Conservation (phyloP, 2,329 filamentous ascomycete species). For the Colletotrichum nymphaeae region DNA sequence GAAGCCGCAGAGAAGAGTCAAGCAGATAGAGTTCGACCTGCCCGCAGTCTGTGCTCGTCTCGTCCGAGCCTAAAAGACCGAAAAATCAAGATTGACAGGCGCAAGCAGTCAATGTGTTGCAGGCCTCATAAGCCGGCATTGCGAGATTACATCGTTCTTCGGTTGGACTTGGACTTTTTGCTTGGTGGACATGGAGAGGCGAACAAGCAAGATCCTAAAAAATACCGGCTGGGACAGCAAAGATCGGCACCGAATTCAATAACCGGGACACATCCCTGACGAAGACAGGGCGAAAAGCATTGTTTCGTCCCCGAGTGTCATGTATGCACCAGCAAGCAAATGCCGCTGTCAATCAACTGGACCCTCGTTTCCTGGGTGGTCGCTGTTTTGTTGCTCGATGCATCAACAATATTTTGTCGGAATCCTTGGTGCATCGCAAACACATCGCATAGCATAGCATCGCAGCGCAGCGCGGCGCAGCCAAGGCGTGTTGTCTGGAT, state of each 20-base stretch:
- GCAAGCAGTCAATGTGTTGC: constrained; percentile 24
- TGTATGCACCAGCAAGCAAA: constrained; percentile 11
- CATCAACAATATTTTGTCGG: constrained; percentile 6
- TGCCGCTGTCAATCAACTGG: constrained; percentile 26
- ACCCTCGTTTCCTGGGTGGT: constrained; percentile 6
- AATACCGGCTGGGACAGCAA: constrained; percentile 8
- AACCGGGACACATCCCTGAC: constrained; percentile 5
- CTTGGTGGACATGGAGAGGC: background rate
- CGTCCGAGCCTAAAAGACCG: constrained; percentile 18
- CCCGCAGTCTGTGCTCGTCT: constrained; percentile 33
- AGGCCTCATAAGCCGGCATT: constrained; percentile 13
- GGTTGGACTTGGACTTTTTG: constrained; percentile 2
- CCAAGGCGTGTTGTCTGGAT: constrained; percentile 6
- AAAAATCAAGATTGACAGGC: constrained; percentile 25
- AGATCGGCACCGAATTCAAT: constrained; percentile 15
- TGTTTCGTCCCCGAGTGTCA: constrained; percentile 24
- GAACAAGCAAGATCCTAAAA: constrained; percentile 33
- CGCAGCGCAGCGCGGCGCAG: constrained; percentile 9
- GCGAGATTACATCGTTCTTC: background rate
- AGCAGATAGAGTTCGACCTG: constrained; percentile 29
- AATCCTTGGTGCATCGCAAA: constrained; percentile 18
- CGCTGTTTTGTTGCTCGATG: background rate
- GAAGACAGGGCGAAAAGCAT: constrained; percentile 31
- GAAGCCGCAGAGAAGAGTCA: constrained; percentile 14
- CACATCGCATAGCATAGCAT: constrained; percentile 3